Percentiles rank a stretch among this genome's conserved stretches.
Evolutionary conservation across 2,329 filamentous ascomycete genomes (phyloP).

Genomic region (Aspergillus ruber): DNA sequence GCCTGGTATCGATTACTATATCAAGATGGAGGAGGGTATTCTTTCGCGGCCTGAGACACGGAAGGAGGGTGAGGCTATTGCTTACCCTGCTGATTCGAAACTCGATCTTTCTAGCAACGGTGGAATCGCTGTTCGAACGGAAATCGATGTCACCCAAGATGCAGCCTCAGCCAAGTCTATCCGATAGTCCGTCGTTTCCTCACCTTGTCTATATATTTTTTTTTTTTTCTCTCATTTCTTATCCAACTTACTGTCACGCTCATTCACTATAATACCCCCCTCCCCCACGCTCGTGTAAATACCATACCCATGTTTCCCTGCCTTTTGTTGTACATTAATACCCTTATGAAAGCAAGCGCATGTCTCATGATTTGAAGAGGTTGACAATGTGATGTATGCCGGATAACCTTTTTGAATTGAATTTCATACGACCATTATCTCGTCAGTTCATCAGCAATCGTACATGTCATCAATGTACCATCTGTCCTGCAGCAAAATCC

Average conservation of each 20-base stretch:
- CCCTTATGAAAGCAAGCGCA: background rate
- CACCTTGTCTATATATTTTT: background rate
- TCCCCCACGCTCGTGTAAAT: background rate
- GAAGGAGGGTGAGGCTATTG: constrained; percentile 2
- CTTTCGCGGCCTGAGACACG: constrained; percentile 6
- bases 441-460: background rate
- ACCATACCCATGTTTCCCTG: background rate
- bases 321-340: background rate
- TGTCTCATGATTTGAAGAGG: background rate
- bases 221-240: background rate
- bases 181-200: constrained; percentile 1
- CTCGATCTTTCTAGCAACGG: constrained; percentile 10
- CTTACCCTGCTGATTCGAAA: constrained; percentile 9
- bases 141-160: constrained; percentile 22
- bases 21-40: constrained; percentile 20
- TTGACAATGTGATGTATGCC: background rate
- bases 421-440: background rate
- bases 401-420: background rate
- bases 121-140: constrained; percentile 25
- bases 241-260: background rate
- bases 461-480: constrained; percentile 23
- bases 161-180: constrained; percentile 10
- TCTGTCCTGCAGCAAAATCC: constrained; percentile 31
- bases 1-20: constrained; percentile 18
- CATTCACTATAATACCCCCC: background rate